Evolutionary conservation across 116 monocot species (phyloP), one percentile per base, ranked within the genome.

Genomic region (Dioscorea cayenensis): DNA sequence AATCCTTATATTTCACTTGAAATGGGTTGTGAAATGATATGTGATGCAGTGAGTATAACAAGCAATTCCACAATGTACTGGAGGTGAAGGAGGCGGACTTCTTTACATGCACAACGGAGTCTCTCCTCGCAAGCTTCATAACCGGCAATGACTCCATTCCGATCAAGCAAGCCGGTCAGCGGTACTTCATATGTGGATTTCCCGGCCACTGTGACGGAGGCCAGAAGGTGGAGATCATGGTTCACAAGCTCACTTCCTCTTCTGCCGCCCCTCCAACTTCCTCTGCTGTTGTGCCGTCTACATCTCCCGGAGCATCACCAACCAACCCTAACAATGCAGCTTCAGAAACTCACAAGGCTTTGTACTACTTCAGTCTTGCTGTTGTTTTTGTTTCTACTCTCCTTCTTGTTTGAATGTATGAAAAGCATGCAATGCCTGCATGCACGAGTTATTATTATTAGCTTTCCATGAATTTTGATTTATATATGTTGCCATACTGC

Each of bases 171-270:
- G 35, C 16, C 17, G 89, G 89, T 49, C 77, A 75, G 68, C 66
- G 70, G 67, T 89, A 74, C 79, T 89, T 78, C 78, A 14, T 87
- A 63, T 87, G 84, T 21, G 79, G 87, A 58, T 12, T 84, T 59
- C 79, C 84, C 20, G 66, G 63, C 29, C 89, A 89, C 74, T 89
- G 89, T 66, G 48, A n/a, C 2, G 9, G 17, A 0, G 89, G 89
- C 37, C 85, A 83, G 71, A 89, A 86, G 74, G 64, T 89, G 12
- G 76, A 89, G 68, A 70, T 89, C 49, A 29, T 51, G 18, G 66
- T 73, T n/a, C 66, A 62, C 7, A 81, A 83, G 75, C 20, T 27
- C 50, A 28, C 66, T 51, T 21, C 84, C 60, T 61, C 79, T 19
- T 64, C 78, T 9, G 55, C 69, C 12, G 68, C 78, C 9, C 61